Base-by-base conservation (phyloP, 768 basidiomycete genomes). In the Suillus bovinus region DNA sequence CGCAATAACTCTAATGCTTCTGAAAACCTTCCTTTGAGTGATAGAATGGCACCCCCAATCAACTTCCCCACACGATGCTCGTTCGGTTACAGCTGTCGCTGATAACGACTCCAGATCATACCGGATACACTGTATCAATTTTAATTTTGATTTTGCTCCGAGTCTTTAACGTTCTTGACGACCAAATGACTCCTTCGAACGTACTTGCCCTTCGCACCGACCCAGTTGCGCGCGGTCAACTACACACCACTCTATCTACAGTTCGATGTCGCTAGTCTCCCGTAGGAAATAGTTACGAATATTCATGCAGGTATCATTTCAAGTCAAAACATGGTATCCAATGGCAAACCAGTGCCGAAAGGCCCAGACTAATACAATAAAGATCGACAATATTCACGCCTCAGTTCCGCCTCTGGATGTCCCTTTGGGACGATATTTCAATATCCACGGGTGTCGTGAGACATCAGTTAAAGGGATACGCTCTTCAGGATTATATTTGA, bases 371-470 rank as follows among this genome's bases (percentile, higher is more conserved):
- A 22, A 31, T n/a, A 36, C 34, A 27, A 13, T 59, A n/a, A 33
- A 58, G n/a, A n/a, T 52, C 22, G 38, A 46, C 33, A 13, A 13
- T 38, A 27, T 34, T 52, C 69, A 74, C 10, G 63, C 62, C 22
- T 65, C 75, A 39, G 59, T 65, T 14, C 67, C 73, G 22, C 74
- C 71, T 52, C 65, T 72, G 22, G 74, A 75, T 47, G 64, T 62
- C 20, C 77, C 78, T 68, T 84, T 87, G 6, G 85, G 81, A 38
- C 87, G 79, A 65, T 90, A 81, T 69, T 81, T 89, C 29, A 87
- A 76, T 53, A 98, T 89, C 94, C 96, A 98, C 11, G 94, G 93
- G 70, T 96, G 95, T 4, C 79, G 79, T 31, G 87, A 79, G 34
- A 94, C 95, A 17, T 94, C 87, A 0, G 77, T 72, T 29, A 97